phyloP scores from a whole-genome alignment of 2,329 filamentous ascomycete species.

The Botrytis galanthina region DNA sequence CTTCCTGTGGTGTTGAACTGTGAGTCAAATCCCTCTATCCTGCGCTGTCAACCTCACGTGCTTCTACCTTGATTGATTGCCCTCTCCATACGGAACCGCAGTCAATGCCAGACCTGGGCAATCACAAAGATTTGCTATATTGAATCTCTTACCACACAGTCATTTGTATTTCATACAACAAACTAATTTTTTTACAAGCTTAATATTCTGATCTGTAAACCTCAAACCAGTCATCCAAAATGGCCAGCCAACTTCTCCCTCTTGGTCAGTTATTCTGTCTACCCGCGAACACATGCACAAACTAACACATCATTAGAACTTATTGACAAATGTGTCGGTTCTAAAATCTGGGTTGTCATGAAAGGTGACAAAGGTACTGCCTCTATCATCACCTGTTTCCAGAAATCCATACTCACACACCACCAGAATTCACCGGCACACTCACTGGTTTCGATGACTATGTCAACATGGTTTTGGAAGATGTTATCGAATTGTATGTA shows the following conservation, averaged over 20 bases:
- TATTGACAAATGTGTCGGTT: slow-evolving; percentile 98
- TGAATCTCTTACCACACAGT: background rate
- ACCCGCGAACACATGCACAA: slow-evolving; percentile 31
- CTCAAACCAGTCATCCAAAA: slow-evolving; percentile 22
- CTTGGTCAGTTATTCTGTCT: slow-evolving; percentile 28
- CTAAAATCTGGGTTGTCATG: slow-evolving; percentile 98
- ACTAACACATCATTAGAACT: slow-evolving; percentile 61
- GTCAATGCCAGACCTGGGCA: background rate
- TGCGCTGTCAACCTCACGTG: slow-evolving; percentile 10
- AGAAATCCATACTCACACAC: background rate
- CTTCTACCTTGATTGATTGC: slow-evolving; percentile 9
- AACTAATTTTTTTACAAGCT: background rate
- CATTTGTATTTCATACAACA: background rate
- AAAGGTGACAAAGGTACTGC: slow-evolving; percentile 90
- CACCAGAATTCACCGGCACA: slow-evolving; percentile 87
- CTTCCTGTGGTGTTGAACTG: background rate
- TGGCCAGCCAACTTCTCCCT: slow-evolving; percentile 38
- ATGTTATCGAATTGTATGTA: slow-evolving; percentile 91
- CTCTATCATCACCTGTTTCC: background rate
- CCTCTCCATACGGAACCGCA: background rate
- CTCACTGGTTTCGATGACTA: slow-evolving; percentile 98
- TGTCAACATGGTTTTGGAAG: slow-evolving; percentile 98
- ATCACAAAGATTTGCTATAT: background rate
- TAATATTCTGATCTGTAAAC: background rate
- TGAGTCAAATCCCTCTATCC: background rate